These are phyloP conservation scores for Rhizopus microsporus DNA, from an alignment of 371 early-diverging fungal species.

Conservation along the genomic window DNA sequence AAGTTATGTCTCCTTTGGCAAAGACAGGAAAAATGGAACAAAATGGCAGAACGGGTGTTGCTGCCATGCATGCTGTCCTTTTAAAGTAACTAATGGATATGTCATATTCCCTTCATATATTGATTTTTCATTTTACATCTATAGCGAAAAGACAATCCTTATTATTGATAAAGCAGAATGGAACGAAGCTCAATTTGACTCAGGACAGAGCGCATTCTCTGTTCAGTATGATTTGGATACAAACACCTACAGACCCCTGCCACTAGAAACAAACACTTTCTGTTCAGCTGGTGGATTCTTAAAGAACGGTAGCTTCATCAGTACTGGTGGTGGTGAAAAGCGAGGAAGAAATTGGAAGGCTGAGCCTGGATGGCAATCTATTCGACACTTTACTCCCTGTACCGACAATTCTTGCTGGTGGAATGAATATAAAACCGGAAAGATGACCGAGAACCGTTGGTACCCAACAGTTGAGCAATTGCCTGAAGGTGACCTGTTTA, in stretches of 20 bases:
- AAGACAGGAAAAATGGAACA: conserved; percentile 48
- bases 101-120: background rate
- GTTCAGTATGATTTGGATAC: conserved; percentile 54
- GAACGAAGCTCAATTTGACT: conserved; percentile 51
- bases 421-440: conserved; percentile 37
- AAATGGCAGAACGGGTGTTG: conserved; percentile 44
- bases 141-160: conserved; percentile 44
- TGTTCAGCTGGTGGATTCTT: conserved; percentile 66
- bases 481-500: conserved; percentile 57
- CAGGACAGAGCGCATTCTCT: conserved; percentile 53
- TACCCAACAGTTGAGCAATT: conserved; percentile 62
- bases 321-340: conserved; percentile 59
- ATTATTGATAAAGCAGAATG: conserved; percentile 54
- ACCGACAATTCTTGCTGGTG: conserved; percentile 45
- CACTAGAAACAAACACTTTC: conserved; percentile 61
- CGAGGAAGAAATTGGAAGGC: conserved; percentile 45
- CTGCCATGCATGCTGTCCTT: conserved; percentile 51
- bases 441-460: conserved; percentile 56
- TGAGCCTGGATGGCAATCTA: conserved; percentile 53
- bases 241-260: conserved; percentile 44
- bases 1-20: conserved; percentile 38
- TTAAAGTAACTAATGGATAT: conserved; percentile 32
- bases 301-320: conserved; percentile 59
- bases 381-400: conserved; percentile 57
- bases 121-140: background rate